Percentiles rank a stretch among this genome's conserved stretches.
Evolutionary conservation across 345 rosid species (phyloP).

Genomic region (Ceriops zippeliana): DNA sequence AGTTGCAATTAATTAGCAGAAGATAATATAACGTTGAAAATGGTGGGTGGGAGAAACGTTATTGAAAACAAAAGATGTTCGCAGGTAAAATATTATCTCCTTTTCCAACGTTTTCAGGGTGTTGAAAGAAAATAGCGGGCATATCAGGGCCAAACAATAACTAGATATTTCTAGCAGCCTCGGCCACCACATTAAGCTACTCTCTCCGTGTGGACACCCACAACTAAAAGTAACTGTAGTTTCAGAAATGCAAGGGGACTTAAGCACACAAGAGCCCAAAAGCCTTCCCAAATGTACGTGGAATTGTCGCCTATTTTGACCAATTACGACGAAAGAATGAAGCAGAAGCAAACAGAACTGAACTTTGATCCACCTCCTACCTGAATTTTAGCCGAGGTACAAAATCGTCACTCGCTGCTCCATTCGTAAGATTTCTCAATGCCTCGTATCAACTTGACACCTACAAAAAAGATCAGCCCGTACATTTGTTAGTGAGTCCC

Average conservation of each 20-base stretch:
- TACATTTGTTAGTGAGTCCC: neutral
- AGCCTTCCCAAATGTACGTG: slow-evolving; percentile 2
- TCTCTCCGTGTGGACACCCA: slow-evolving; percentile 4
- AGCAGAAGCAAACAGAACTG: neutral
- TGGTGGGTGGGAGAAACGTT: too few species aligned
- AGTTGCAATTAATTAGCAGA: too few species aligned
- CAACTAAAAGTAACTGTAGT: neutral
- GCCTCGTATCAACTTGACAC: neutral
- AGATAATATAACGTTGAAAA: too few species aligned
- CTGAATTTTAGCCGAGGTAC: neutral
- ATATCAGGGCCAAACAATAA: too few species aligned
- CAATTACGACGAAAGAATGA: slow-evolving; percentile 10
- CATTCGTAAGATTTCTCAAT: neutral
- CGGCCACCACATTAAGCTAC: slow-evolving; percentile 13
- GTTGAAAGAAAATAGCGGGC: neutral
- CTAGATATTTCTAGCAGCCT: slow-evolving; percentile 11
- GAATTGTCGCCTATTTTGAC: neutral
- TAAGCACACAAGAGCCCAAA: neutral
- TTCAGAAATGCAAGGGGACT: slow-evolving; percentile 2
- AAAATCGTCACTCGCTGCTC: neutral
- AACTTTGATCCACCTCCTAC: neutral
- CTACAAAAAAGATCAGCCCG: neutral
- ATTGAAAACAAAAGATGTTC: too few species aligned
- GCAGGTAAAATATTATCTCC: too few species aligned
- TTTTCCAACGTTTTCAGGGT: too few species aligned